Evolutionary conservation across 179 eudicot genomes (phyloP).

Genomic region (Beta corolliflora): DNA sequence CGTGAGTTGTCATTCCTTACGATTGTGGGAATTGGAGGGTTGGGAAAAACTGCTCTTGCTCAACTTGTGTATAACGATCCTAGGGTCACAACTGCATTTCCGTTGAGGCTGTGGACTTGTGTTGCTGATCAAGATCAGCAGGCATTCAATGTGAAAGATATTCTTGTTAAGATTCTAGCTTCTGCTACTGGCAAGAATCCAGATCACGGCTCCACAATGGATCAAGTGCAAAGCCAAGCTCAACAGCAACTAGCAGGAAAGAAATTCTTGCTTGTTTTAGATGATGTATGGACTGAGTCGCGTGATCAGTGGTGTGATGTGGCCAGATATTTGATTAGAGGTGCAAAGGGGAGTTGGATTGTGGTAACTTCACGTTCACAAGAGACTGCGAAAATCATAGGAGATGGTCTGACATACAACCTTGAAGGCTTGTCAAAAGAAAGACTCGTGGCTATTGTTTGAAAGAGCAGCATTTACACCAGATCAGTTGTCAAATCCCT

Average conservation of each 20-base stretch:
- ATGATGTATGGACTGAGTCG: constrained; percentile 12
- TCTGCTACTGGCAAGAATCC: background rate
- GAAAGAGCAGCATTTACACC: constrained; percentile 1
- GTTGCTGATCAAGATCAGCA: background rate
- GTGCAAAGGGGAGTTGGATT: background rate
- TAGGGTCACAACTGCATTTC: background rate
- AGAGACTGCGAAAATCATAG: background rate
- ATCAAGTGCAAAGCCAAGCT: background rate
- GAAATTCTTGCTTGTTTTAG: constrained; percentile 16
- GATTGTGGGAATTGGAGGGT: background rate
- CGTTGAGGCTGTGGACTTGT: constrained; percentile 3
- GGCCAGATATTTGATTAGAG: background rate
- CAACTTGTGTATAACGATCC: background rate
- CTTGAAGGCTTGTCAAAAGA: background rate
- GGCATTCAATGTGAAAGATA: background rate
- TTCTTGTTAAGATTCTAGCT: background rate
- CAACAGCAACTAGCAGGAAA: background rate
- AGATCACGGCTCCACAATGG: background rate
- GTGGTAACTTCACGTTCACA: constrained; percentile 1
- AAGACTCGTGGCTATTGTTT: constrained; percentile 4
- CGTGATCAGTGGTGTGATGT: background rate
- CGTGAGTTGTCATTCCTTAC: background rate
- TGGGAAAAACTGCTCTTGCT: constrained; percentile 1
- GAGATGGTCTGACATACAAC: background rate
- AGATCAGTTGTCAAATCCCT: background rate